Evolutionary conservation across 2,329 filamentous ascomycete species (phyloP).

Genomic region (Penicillium sumatraense): DNA sequence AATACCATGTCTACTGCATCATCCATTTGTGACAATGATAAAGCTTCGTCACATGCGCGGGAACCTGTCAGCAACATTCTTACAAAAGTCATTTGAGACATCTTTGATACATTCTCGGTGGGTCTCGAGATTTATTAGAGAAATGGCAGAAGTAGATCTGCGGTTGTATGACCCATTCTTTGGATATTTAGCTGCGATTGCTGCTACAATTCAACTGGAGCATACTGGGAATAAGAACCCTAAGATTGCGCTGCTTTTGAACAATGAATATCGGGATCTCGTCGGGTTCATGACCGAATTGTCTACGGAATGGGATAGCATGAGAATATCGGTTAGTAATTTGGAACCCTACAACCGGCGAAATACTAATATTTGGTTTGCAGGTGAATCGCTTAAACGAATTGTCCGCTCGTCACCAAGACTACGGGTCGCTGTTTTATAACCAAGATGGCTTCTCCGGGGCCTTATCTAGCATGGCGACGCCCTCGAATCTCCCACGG

Average conservation of each 20-base stretch:
- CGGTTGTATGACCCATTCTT: conserved; percentile 30
- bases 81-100: conserved; percentile 34
- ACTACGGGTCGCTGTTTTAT: conserved; percentile 31
- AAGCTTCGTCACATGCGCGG: conserved; percentile 30
- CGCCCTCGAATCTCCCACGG: conserved; percentile 27
- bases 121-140: conserved; percentile 30
- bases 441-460: conserved; percentile 31
- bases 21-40: conserved; percentile 33
- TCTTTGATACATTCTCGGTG: conserved; percentile 33
- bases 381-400: conserved; percentile 26
- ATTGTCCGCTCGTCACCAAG: conserved; percentile 26
- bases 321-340: conserved; percentile 21
- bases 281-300: conserved; percentile 27
- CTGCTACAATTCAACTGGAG: conserved; percentile 34
- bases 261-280: conserved; percentile 27
- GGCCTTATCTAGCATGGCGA: conserved; percentile 29
- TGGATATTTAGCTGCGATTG: conserved; percentile 32
- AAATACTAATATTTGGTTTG: background rate
- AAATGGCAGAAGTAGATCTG: conserved; percentile 30
- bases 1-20: conserved; percentile 29
- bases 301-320: conserved; percentile 26
- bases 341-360: conserved; percentile 2
- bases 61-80: conserved; percentile 30
- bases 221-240: conserved; percentile 31
- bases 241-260: conserved; percentile 27